These are phyloP conservation scores for Litsea cubeba DNA, from an alignment of 164 flowering plant species.

Conservation along the genomic window DNA sequence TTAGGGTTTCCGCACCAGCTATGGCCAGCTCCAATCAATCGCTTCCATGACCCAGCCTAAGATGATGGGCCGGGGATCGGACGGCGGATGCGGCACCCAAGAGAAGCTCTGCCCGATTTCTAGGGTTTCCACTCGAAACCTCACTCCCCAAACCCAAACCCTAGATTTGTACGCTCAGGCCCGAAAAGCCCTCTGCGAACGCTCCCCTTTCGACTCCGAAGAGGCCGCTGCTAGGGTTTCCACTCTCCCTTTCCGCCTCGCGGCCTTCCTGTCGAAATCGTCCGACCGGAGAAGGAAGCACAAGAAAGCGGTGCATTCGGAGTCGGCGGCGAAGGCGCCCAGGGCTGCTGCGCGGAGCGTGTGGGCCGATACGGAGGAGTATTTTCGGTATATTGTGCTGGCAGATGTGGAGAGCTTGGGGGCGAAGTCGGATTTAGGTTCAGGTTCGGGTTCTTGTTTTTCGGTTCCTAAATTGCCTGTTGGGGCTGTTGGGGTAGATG, in stretches of 20 bases:
- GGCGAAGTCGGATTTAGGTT: conserved; percentile 16
- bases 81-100: conserved; percentile 50
- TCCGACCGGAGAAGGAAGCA: conserved; percentile 44
- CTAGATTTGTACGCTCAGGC: conserved; percentile 70
- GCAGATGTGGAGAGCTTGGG: conserved; percentile 53
- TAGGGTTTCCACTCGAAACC: conserved; percentile 17
- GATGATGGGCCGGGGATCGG: conserved; percentile 66
- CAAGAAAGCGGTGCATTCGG: conserved; percentile 50
- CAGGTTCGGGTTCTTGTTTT: conserved; percentile 37
- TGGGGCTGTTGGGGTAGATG: conserved; percentile 1
- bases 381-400: conserved; percentile 56
- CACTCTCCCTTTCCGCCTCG: conserved; percentile 59
- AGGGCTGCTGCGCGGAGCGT: conserved; percentile 19
- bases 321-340: conserved; percentile 6
- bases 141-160: neutral
- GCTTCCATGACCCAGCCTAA: conserved; percentile 35
- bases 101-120: conserved; percentile 36
- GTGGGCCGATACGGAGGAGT: conserved; percentile 77
- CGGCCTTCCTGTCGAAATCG: conserved; percentile 41
- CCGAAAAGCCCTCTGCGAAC: conserved; percentile 52
- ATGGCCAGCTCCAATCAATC: conserved; percentile 34
- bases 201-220: conserved; percentile 69
- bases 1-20: conserved; percentile 21
- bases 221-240: conserved; percentile 34
- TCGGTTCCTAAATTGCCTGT: conserved; percentile 28